These are phyloP conservation scores for Penicillium sp. DNA, from an alignment of 2,329 filamentous ascomycete genomes.

Conservation along the genomic window DNA sequence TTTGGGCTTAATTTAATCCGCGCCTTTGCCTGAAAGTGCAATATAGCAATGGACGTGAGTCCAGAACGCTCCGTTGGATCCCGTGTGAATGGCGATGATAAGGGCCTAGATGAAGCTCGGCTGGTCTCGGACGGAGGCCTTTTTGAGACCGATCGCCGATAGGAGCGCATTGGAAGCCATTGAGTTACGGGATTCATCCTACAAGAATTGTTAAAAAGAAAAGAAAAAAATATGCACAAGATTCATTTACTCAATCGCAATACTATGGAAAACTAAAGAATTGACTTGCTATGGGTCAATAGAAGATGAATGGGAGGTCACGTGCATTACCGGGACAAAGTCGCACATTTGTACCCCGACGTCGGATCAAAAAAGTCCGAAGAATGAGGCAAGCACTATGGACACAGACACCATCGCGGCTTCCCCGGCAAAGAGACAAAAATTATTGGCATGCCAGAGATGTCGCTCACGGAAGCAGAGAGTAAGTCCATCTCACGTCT, in stretches of 20 bases:
- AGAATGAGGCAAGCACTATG: not conserved
- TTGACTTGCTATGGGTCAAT: not conserved
- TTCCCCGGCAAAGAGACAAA: constrained; percentile 6
- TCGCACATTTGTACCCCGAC: not conserved
- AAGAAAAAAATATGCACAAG: too few species aligned
- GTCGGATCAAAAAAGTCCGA: not conserved
- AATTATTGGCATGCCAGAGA: constrained; percentile 9
- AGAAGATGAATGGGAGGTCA: not conserved
- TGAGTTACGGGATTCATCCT: not conserved
- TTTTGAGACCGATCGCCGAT: not conserved
- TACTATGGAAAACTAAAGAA: not conserved
- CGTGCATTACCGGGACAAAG: not conserved
- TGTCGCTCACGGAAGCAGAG: constrained; percentile 15
- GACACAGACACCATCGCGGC: not conserved
- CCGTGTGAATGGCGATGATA: not conserved
- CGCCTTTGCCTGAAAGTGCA: not conserved
- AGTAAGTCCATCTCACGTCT: not conserved
- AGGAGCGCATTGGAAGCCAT: not conserved
- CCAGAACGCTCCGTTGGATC: not conserved
- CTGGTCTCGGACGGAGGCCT: not conserved
- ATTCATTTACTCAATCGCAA: not conserved
- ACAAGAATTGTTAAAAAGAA: too few species aligned
- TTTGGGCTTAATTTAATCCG: not conserved
- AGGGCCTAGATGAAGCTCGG: not conserved
- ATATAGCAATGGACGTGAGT: not conserved